Base-by-base conservation (phyloP, 495 filamentous ascomycete species). In the Lophium mytilinum region DNA sequence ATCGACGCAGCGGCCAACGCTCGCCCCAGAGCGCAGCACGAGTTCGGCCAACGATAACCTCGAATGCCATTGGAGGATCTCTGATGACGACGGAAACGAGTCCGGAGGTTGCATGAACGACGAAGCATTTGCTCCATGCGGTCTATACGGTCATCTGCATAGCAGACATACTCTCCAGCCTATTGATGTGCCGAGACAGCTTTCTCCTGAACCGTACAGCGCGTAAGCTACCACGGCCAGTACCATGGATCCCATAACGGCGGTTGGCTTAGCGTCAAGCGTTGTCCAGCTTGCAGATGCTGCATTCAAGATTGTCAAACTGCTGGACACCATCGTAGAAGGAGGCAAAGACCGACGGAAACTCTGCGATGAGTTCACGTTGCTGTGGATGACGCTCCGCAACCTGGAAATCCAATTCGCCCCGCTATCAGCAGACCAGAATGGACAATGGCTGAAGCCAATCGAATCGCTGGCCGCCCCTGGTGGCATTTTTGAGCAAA, bases 321-420 rank as follows among this genome's bases (percentile, higher is more conserved):
- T 54, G 0, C 43, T 60, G 9, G 57, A 60, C 43, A 60, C 50
- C 8, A 48, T 60, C n/a, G 49, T 34, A 30, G 57, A 60, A 34
- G 50, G 57, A 9, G 57, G 57, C 19, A 50, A 33, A 33, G 51
- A 50, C 14, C 51, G 57, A 9, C 42, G 57, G 30, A 60, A 60
- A 33, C 47, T 58, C 11, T 58, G 36, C 41, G 49, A 58, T 34
- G 56, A 53, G 21, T 24, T 53, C 49, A 60, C 50, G 9, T 35
- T 54, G 24, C 43, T 60, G 9, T 60, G 57, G 57, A 60, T 60
- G 57, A 60, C 50, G 15, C 50, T 54, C 1, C 57, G 57, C 10
- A 60, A 60, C 34, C 51, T 60, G 24, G 50, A 60, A 37, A 60
- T 51, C 12, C 57, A 55, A 14, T 60, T 60, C 30, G 34, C 50